Conservation (phyloP, 257 asterid species). For the Oldenlandia corymbosa region DNA sequence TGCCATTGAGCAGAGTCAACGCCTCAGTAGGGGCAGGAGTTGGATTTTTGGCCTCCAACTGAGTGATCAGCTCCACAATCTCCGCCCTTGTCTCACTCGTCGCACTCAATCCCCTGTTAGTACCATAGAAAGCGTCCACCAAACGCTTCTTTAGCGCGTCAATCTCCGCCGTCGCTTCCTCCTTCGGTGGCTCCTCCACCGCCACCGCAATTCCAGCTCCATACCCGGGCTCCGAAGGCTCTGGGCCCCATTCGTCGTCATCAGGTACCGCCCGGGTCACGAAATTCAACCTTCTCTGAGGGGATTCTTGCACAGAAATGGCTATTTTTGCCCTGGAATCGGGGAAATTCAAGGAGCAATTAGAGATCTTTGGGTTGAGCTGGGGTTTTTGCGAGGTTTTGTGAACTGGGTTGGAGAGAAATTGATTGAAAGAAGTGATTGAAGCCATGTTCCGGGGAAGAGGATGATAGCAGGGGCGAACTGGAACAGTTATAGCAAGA, state of each 20-base stretch:
- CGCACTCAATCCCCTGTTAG: constrained; percentile 74
- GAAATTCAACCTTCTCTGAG: constrained; percentile 15
- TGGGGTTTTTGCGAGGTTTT: constrained; percentile 10
- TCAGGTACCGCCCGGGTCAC: constrained; percentile 32
- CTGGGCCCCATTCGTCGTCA: constrained; percentile 51
- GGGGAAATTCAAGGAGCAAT: constrained; percentile 26
- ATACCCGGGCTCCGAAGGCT: constrained; percentile 18
- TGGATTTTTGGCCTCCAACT: constrained; percentile 78
- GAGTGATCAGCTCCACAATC: constrained; percentile 71
- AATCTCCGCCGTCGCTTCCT: constrained; percentile 39
- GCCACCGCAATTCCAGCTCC: constrained; percentile 31
- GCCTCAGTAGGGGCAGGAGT: constrained; percentile 90
- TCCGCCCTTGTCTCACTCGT: constrained; percentile 80
- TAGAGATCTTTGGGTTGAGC: constrained; percentile 12
- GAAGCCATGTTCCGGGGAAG: constrained; percentile 51
- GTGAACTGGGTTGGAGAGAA: constrained; percentile 20
- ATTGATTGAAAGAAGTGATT: constrained; percentile 35
- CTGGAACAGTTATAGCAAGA: no score
- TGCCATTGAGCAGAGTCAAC: constrained; percentile 72
- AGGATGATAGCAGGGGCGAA: no score
- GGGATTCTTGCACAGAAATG: constrained; percentile 11
- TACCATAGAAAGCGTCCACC: constrained; percentile 67
- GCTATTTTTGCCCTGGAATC: constrained; percentile 18
- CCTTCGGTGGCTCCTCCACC: constrained; percentile 37
- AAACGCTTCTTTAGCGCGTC: constrained; percentile 57